Percentiles rank a stretch among this genome's conserved stretches.
These are phyloP conservation scores for Psilocybe azurescens DNA, from an alignment of 768 basidiomycete genomes.

Conservation along the genomic window DNA sequence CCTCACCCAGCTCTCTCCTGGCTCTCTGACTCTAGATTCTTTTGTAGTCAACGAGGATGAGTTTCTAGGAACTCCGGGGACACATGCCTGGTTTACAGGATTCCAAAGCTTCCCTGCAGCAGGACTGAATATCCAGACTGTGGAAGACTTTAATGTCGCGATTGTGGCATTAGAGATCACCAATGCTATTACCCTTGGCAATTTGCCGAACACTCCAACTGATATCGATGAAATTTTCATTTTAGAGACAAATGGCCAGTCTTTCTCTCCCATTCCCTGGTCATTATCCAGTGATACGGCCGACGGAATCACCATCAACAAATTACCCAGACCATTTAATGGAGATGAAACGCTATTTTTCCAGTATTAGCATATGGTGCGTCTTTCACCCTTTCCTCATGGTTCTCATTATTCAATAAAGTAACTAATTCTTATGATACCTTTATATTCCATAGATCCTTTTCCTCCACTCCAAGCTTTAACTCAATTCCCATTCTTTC, in stretches of 20 bases:
- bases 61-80: not conserved
- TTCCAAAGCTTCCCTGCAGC: not conserved
- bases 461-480: no score
- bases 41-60: constrained; percentile 9
- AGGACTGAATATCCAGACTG: not conserved
- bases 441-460: no score
- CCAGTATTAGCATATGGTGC: not conserved
- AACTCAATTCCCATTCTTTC: no score
- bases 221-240: not conserved
- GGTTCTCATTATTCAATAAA: no score
- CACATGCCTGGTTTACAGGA: constrained; percentile 4
- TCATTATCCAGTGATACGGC: not conserved
- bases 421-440: no score
- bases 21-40: not conserved
- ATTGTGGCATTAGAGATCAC: not conserved
- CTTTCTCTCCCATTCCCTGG: not conserved
- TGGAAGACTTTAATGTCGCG: not conserved
- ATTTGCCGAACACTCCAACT: not conserved
- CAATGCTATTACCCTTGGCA: not conserved
- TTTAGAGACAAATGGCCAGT: not conserved
- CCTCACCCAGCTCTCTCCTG: not conserved
- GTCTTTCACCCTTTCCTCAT: no score
- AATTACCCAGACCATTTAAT: not conserved
- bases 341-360: not conserved
- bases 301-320: constrained; percentile 1